Conservation (phyloP, 768 basidiomycete species). For the Suillus alpinus region DNA sequence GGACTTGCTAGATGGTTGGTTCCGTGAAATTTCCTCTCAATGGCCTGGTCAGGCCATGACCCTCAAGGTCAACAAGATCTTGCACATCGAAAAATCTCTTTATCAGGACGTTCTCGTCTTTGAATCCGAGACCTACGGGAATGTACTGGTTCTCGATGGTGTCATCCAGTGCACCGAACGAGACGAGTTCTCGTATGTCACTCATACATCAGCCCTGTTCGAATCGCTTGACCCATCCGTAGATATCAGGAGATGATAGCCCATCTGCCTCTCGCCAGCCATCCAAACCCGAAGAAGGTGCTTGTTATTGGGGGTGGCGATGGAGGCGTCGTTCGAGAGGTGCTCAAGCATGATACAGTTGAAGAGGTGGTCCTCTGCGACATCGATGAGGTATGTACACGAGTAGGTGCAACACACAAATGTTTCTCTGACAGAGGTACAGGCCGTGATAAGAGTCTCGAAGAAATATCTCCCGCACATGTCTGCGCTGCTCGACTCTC, state of each 20-base stretch:
- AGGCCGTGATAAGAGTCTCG: conserved; percentile 95
- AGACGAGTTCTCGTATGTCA: conserved; percentile 93
- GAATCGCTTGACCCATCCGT: conserved; percentile 4
- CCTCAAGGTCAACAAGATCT: conserved; percentile 90
- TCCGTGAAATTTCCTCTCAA: conserved; percentile 90
- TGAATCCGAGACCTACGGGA: conserved; percentile 94
- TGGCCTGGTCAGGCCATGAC: conserved; percentile 99
- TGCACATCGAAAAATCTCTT: conserved; percentile 89
- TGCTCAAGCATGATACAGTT: conserved; percentile 89
- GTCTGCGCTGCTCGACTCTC: conserved; percentile 76
- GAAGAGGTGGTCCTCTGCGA: conserved; percentile 94
- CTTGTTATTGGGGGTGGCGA: conserved; percentile 98
- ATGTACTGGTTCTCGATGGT: conserved; percentile 92
- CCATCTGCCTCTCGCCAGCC: conserved; percentile 92
- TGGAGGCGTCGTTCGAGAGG: conserved; percentile 96
- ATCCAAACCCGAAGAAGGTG: conserved; percentile 94
- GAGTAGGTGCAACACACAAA: background rate
- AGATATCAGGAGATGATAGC: conserved; percentile 99
- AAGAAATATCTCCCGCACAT: conserved; percentile 93
- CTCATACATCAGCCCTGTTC: background rate
- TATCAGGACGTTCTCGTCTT: conserved; percentile 99
- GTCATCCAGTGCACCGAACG: conserved; percentile 97
- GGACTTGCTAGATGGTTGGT: conserved; percentile 77
- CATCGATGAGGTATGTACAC: conserved; percentile 79
- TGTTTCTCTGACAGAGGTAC: background rate